Evolutionary conservation across 106 monocot genomes (phyloP).

Genomic region (Alisma plantagoaquatica): DNA sequence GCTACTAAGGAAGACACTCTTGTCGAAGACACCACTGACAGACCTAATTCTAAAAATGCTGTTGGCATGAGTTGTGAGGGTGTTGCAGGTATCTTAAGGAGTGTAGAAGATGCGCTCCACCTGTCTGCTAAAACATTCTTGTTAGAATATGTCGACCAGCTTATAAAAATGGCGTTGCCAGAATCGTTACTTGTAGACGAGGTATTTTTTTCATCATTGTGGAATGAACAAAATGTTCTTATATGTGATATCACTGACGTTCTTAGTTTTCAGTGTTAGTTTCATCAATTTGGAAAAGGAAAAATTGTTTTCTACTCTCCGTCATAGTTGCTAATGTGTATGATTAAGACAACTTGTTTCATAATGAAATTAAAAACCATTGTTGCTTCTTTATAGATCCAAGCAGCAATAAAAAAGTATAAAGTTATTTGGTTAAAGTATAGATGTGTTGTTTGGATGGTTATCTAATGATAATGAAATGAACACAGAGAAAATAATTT

Average conservation of each 20-base stretch:
- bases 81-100: slow-evolving; percentile 19
- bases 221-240: background rate
- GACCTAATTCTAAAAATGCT: slow-evolving; percentile 3
- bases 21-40: background rate
- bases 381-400: no score
- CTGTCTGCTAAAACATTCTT: slow-evolving; percentile 44
- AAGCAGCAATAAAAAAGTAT: no score
- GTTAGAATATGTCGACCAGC: slow-evolving; percentile 50
- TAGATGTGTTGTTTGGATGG: no score
- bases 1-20: slow-evolving; percentile 7
- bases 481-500: no score
- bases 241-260: background rate
- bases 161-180: slow-evolving; percentile 55
- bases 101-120: slow-evolving; percentile 49
- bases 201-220: slow-evolving; percentile 5
- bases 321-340: background rate
- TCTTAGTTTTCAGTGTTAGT: background rate
- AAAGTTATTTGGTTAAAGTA: no score
- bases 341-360: no score
- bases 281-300: background rate
- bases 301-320: background rate
- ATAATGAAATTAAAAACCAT: no score
- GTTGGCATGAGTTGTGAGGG: slow-evolving; percentile 3
- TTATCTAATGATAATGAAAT: no score
- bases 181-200: slow-evolving; percentile 23